phyloP scores from a whole-genome alignment of 2,329 filamentous ascomycete species.

The Cryphonectria carpinicola region DNA sequence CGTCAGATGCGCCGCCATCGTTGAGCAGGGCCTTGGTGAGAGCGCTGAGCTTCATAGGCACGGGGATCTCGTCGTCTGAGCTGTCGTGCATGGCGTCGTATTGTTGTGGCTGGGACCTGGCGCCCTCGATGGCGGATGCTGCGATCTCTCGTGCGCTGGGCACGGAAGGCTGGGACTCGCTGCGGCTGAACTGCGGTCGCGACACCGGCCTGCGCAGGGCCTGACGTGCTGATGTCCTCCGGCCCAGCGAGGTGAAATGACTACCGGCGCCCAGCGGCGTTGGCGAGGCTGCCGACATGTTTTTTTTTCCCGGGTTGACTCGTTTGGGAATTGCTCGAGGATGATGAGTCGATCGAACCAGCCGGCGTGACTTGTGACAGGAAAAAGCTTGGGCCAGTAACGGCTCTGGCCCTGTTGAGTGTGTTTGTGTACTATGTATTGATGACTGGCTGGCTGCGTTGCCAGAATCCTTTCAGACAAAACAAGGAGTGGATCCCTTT shows the following conservation, averaged over 20 bases:
- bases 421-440: not conserved
- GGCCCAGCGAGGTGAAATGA: conserved; percentile 49
- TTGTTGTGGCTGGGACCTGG: conserved; percentile 47
- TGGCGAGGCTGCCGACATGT: conserved; percentile 59
- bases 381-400: conserved; percentile 7
- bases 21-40: conserved; percentile 84
- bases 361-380: conserved; percentile 2
- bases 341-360: conserved; percentile 8
- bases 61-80: conserved; percentile 91
- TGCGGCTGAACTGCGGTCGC: conserved; percentile 49
- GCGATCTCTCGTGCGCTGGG: conserved; percentile 29
- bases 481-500: conserved; percentile 21
- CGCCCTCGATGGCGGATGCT: conserved; percentile 29
- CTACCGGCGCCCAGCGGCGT: conserved; percentile 55
- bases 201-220: conserved; percentile 55
- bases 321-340: not conserved
- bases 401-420: not conserved
- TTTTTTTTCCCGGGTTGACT: conserved; percentile 30
- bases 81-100: conserved; percentile 72
- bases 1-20: conserved; percentile 57
- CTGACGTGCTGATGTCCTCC: conserved; percentile 61
- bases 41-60: conserved; percentile 91
- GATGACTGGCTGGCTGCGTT: not conserved
- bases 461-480: conserved; percentile 25
- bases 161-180: conserved; percentile 48